Evolutionary conservation across 1,139 yeast genomes (phyloP), one percentile per base, ranked within the genome.

Genomic region (Geotrichum europaeum): DNA sequence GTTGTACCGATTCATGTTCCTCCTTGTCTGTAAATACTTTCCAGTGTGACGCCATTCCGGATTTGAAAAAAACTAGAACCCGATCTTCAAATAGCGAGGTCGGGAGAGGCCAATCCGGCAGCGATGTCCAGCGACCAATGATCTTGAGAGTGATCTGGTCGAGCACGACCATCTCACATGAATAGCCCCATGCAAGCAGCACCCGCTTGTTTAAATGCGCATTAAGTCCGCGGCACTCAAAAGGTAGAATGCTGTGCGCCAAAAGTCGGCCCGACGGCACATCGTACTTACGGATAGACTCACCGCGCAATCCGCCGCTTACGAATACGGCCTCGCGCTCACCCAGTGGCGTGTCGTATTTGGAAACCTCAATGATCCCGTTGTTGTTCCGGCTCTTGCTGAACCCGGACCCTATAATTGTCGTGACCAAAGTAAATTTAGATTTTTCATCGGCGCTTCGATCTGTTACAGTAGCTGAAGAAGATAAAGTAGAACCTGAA

Each of bases 31-130:
- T 28, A 36, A 51, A 51, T 20, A 62, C 55, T 18, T 56, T 55
- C 59, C 60, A 61, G 32, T 56, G 55, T 12, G 59, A 60, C 7
- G 63, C 63, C 43, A 57, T 56, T 1, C 69, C 69, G 15, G 62
- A 58, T 49, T 60, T 59, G 49, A 60, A 62, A 18, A 65, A 61
- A 0, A 66, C 57, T 28, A 67, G 54, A 6, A 66, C 55, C 50
- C 62, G 62, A 40, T 65, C 65, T 43, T 64, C 67, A 43, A 65
- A 63, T 20, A 67, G 54, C 9, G 68, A 63, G 15, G 61, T 63
- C 2, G 68, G 65, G 24, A 65, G 57, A 2, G 69, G 69, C 69
- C 69, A 67, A 58, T 65, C 68, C 1, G 64, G 62, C 47, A 67
- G 56, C 9, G 62, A 54, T 30, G 53, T 55, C 65, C 68, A 62